Evolutionary conservation across 768 basidiomycete species (phyloP).

Genomic region (Saitozyma sp.): DNA sequence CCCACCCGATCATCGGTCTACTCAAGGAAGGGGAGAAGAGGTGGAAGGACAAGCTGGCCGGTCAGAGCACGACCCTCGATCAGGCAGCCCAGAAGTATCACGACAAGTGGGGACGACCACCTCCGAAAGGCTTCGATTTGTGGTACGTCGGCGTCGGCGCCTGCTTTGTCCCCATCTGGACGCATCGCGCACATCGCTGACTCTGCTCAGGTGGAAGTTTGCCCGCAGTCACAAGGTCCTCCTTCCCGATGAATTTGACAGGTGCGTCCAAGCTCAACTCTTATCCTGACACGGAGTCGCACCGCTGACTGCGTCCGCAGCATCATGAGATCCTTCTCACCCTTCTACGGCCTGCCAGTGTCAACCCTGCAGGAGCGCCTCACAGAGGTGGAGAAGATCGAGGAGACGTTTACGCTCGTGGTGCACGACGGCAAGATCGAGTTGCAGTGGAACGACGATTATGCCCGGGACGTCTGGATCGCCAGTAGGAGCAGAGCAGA

Average conservation of each 20-base stretch:
- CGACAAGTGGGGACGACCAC: conserved; percentile 70
- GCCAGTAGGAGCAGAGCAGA: conserved; percentile 51
- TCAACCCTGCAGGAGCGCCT: conserved; percentile 46
- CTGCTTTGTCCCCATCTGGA: background rate
- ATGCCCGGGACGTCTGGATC: conserved; percentile 53
- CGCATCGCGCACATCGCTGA: background rate
- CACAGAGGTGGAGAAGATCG: conserved; percentile 46
- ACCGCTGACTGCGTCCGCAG: conserved; percentile 18
- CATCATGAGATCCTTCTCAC: conserved; percentile 51
- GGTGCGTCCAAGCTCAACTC: conserved; percentile 24
- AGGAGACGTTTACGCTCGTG: conserved; percentile 53
- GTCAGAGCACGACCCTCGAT: conserved; percentile 76
- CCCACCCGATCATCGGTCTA: conserved; percentile 76
- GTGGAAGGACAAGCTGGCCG: conserved; percentile 65
- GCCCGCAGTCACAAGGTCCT: conserved; percentile 43
- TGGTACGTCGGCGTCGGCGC: conserved; percentile 60
- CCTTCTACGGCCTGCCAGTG: conserved; percentile 50
- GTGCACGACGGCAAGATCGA: conserved; percentile 52
- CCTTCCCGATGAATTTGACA: conserved; percentile 52
- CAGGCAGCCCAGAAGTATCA: conserved; percentile 81
- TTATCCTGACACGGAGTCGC: background rate
- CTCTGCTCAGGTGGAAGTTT: conserved; percentile 45
- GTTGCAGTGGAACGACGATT: conserved; percentile 54
- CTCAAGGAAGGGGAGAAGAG: conserved; percentile 79
- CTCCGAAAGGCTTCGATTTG: conserved; percentile 84